Conservation (phyloP, 1,139 yeast species). For the Kazachstania sp. region DNA sequence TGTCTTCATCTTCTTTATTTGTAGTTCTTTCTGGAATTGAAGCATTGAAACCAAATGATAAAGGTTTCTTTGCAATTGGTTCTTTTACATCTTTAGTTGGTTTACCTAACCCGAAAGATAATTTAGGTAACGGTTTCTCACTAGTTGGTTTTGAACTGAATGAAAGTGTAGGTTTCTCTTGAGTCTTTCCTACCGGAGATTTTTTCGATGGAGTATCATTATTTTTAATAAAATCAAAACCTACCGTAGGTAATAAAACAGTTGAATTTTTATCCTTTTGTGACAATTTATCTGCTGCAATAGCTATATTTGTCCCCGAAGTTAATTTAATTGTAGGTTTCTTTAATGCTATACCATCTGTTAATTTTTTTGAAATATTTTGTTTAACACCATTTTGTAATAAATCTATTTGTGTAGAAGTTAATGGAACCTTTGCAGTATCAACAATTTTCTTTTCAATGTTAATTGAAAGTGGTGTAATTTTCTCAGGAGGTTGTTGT, state of each 20-base stretch:
- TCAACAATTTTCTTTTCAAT: not conserved
- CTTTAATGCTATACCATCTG: not conserved
- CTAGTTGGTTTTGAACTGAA: not conserved
- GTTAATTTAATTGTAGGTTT: not conserved
- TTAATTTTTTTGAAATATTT: not conserved
- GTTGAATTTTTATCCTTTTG: not conserved
- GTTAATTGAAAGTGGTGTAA: too few relatives aligned
- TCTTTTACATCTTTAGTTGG: not conserved
- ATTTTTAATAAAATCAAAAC: constrained; percentile 25
- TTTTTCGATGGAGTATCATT: constrained; percentile 16
- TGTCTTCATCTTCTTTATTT: too few relatives aligned
- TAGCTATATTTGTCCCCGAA: too few relatives aligned
- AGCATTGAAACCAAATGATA: not conserved
- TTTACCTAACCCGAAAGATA: not conserved
- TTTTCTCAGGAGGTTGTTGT: not conserved
- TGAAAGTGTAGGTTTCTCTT: not conserved
- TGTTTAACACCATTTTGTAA: constrained; percentile 7
- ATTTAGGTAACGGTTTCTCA: not conserved
- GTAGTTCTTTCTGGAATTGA: not conserved
- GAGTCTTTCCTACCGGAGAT: not conserved
- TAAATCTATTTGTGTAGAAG: constrained; percentile 7
- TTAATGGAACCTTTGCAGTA: not conserved
- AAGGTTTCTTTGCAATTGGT: not conserved
- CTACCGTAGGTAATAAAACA: constrained; percentile 21
- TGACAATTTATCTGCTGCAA: too few relatives aligned